phyloP scores from a whole-genome alignment of 768 basidiomycete genomes.

The Guyanaporus albipodus region DNA sequence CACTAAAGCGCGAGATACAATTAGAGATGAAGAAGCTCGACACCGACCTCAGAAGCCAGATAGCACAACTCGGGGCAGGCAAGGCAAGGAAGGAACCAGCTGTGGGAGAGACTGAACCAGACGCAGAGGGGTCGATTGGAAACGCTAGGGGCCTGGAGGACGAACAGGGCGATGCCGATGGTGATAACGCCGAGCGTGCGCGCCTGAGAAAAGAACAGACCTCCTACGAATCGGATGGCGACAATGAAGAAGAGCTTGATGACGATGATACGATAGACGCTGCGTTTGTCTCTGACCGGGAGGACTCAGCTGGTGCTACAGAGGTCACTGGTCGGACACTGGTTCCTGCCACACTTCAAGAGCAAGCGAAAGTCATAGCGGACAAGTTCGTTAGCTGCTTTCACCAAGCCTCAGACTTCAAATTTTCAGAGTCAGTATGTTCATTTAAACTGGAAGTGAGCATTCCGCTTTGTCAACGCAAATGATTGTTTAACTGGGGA shows the following conservation, averaged over 20 bases:
- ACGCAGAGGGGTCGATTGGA: constrained; percentile 39
- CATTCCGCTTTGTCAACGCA: constrained; percentile 3
- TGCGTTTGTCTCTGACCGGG: constrained; percentile 48
- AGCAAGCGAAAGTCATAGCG: constrained; percentile 42
- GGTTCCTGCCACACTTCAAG: constrained; percentile 33
- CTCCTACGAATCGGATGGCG: constrained; percentile 64
- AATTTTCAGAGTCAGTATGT: constrained; percentile 62
- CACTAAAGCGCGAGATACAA: constrained; percentile 81
- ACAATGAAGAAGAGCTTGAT: constrained; percentile 43
- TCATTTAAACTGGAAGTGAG: constrained; percentile 82
- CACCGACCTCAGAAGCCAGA: constrained; percentile 73
- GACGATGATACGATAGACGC: constrained; percentile 60
- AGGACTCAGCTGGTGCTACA: constrained; percentile 35
- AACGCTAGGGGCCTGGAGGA: constrained; percentile 61
- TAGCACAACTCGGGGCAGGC: constrained; percentile 81
- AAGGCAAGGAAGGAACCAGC: constrained; percentile 44
- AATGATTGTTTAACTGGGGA: neutral
- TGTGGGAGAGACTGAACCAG: constrained; percentile 44
- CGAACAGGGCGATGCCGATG: constrained; percentile 80
- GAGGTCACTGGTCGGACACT: constrained; percentile 20
- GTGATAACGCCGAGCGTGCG: constrained; percentile 70
- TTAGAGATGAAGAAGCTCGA: constrained; percentile 83
- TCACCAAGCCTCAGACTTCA: constrained; percentile 66
- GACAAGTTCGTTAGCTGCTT: constrained; percentile 55
- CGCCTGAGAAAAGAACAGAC: constrained; percentile 69